Evolutionary conservation across 768 basidiomycete species (phyloP), one percentile per base, ranked within the genome.

Genomic region (Boletus pseudopeckii): DNA sequence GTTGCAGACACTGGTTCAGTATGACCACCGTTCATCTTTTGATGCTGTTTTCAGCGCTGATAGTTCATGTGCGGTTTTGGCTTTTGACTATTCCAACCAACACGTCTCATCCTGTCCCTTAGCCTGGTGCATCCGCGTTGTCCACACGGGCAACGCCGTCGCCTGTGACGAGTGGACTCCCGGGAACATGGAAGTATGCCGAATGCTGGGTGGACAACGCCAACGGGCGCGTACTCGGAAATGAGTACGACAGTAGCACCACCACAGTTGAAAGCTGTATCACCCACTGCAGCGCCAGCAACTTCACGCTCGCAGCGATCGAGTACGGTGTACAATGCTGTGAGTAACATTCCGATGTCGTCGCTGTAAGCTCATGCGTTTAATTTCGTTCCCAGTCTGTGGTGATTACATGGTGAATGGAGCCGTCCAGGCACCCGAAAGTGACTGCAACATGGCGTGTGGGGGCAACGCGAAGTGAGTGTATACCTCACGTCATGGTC

Each of bases 141-240:
- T 44, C 53, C 20, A 3, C 37, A n/a, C 34, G 34, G 2, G 46
- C 17, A 24, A 26, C 46, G 7, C 22, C 24, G 17, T 55, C 50
- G 7, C 79, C 80, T 0, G 81, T 86, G 26, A 76, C 73, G 1
- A 64, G 63, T 11, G 80, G 78, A 22, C 79, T 89, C 5, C 80
- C 82, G 0, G 66, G 67, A 5, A 73, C 73, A 24, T 89, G 85
- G 83, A 70, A 72, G 0, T 89, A 88, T 50, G 77, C 70, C 22
- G 81, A 75, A 7, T 89, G 89, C 62, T 91, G 80, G 67, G 81
- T 88, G 80, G 89, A 91, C 64, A 83, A 83, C 50, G 80, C 78
- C 0, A 64, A 78, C 59, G 88, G 89, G 13, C 85, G 87, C 11
- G 72, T 84, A n/a, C 74, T 88, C 52, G 60, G 68, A 26, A 73